A percentile compares a stretch with the other conserved stretches of the same genome.
Conservation (phyloP, 768 basidiomycete species). For the Pulveroboletus sp. region DNA sequence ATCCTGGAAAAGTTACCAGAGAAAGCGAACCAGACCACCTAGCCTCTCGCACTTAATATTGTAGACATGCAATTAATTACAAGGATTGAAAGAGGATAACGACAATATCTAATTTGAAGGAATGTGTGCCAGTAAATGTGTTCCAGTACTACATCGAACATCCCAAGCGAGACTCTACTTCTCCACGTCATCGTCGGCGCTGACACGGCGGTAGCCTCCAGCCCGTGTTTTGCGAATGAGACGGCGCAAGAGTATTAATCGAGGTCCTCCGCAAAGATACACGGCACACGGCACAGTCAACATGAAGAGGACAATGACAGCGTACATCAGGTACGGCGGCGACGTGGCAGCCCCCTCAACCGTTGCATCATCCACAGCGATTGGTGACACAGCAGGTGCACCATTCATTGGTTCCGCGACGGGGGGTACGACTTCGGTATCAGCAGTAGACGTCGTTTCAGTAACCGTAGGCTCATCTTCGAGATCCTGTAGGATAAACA, state of each 20-base stretch:
- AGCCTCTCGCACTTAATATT: no score
- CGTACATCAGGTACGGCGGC: slow-evolving; percentile 17
- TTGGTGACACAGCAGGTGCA: not conserved
- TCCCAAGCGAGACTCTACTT: slow-evolving; percentile 29
- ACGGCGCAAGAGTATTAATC: slow-evolving; percentile 32
- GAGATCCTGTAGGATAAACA: slow-evolving; percentile 47
- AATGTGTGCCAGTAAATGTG: not conserved
- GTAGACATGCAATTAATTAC: no score
- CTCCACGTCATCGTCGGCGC: slow-evolving; percentile 48
- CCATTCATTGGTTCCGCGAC: not conserved
- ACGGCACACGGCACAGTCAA: slow-evolving; percentile 43
- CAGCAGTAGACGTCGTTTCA: slow-evolving; percentile 12
- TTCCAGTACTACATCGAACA: not conserved
- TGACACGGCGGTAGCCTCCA: slow-evolving; percentile 45
- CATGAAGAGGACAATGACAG: slow-evolving; percentile 33
- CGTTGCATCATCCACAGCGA: not conserved
- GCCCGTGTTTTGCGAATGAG: slow-evolving; percentile 36
- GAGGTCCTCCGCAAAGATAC: slow-evolving; percentile 47
- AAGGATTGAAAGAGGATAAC: not conserved
- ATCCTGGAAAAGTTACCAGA: no score
- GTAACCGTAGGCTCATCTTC: slow-evolving; percentile 18
- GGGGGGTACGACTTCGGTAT: slow-evolving; percentile 14
- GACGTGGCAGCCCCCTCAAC: slow-evolving; percentile 5
- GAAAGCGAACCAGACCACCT: no score
- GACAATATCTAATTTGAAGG: not conserved